Evolutionary conservation across 352 stramenopile genomes (phyloP), one percentile per base, ranked within the genome.

Genomic region (Saprolegnia parasitica): DNA sequence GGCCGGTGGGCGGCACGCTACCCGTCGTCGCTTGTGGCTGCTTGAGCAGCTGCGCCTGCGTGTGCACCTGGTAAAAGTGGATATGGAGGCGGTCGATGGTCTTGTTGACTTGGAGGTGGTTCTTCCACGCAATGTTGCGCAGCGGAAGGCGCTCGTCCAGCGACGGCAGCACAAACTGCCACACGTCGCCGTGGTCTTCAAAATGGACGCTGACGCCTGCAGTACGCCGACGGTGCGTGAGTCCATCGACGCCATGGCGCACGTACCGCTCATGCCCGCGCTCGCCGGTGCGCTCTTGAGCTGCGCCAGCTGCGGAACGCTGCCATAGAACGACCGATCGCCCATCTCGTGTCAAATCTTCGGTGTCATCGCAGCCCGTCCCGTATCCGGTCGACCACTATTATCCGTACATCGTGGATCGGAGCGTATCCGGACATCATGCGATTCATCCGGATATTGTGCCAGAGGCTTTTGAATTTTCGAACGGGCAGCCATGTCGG

Each of bases 51-150:
- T 49, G 42, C 18, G 42, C 42, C 42, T 49, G 42, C 42, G 42
- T 49, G 42, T 49, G 15, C 5, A 67, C 26, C 6, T 67, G 58
- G 18, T 56, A 39, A 68, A 91, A 91, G 65, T 87, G 76, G 23
- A 91, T 68, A 4, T 78, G 78, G 62, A 91, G 71, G 26, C 78
- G 76, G 40, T 89, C 80, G 70, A 91, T 91, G 45, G 74, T 78
- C 68, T 86, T 87, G 32, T 77, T 88, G 6, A 85, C 81, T 6
- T 85, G 84, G 26, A 94, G 78, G 72, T 90, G 79, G 60, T 94
- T 94, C 46, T 79, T 78, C 86, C 86, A 94, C 60, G 89, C 81
- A 71, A 94, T 94, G 29, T 76, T 76, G 37, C 86, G 86, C 63
- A 92, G 72, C 20, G 86, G 86, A 46, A 94, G 76, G 0, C 84